Evolutionary conservation across 2,329 filamentous ascomycete species (phyloP).

Genomic region (Apiospora kogelbergensis): DNA sequence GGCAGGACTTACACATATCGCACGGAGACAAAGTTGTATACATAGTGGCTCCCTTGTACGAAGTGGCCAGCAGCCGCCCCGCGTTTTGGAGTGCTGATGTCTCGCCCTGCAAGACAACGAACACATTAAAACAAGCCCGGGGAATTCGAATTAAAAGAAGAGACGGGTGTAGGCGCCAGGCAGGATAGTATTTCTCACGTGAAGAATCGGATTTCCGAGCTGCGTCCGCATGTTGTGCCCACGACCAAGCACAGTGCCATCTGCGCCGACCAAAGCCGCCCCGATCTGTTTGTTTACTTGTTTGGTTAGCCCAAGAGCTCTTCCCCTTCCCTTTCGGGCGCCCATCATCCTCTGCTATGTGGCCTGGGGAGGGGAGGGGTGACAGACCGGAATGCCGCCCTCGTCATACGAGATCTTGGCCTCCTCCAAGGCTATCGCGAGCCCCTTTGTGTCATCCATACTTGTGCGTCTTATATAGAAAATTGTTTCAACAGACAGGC

Average conservation of each 20-base stretch:
- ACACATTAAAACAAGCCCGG: no score
- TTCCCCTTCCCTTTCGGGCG: neutral
- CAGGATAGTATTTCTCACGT: conserved; percentile 49
- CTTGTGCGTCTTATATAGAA: neutral
- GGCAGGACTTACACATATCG: conserved; percentile 62
- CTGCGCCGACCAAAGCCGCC: conserved; percentile 61
- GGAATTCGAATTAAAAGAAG: neutral
- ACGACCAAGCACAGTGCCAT: conserved; percentile 68
- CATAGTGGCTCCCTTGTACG: conserved; percentile 75
- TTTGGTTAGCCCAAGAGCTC: neutral
- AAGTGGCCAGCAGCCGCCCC: conserved; percentile 67
- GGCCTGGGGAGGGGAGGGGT: neutral
- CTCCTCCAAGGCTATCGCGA: conserved; percentile 47
- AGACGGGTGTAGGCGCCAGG: neutral
- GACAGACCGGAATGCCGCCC: conserved; percentile 45
- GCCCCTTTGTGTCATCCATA: conserved; percentile 42
- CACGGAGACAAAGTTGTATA: conserved; percentile 79
- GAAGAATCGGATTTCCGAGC: conserved; percentile 68
- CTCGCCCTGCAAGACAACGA: conserved; percentile 56
- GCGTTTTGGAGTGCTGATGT: conserved; percentile 75
- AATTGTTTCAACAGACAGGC: neutral
- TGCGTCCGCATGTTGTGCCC: conserved; percentile 79
- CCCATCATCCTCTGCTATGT: neutral
- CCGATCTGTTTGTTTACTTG: conserved; percentile 41
- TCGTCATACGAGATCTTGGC: conserved; percentile 44